Evolutionary conservation across 2,329 filamentous ascomycete species (phyloP), one percentile per base, ranked within the genome.

Genomic region (Nemania abortiva): DNA sequence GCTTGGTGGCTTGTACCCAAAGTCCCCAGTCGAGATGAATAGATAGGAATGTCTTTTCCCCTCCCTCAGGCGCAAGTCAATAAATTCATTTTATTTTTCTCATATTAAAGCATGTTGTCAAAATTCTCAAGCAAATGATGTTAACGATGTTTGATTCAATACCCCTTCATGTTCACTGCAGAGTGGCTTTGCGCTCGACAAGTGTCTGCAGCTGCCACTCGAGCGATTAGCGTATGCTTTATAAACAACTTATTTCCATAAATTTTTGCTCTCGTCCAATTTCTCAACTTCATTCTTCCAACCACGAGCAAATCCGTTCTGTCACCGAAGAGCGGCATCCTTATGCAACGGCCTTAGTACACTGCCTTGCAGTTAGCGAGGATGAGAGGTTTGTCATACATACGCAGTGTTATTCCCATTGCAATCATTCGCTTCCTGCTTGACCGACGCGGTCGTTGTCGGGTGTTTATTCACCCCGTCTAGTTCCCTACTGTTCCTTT

Each of bases 1-100:
- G 81, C 77, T 34, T 85, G 83, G 83, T 77, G 79, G 61, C 74
- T 83, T 37, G 77, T 87, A 11, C 77, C 77, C 1, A 75, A 72
- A 56, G 65, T 77, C 15, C 72, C 72, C 24, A 63, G 59, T n/a
- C 75, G 71, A 20, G 69, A 59, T 52, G 77, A 77, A 10, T 78
- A 70, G 73, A 5, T 76, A 4, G 9, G 47, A 24, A 50, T 31
- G 3, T 53, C 27, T 20, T 29, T 15, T 27, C 20, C 13, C 34
- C 42, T 27, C 5, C 5, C 2, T 27, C 24, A 27, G 24, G 24
- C 24, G 5, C 24, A 27, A 27, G 24, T n/a, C n/a, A n/a, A 5
- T 27, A 27, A 27, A 27, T 27, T 27, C 2, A 27, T 27, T 27
- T 27, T 27, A 27, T 27, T 27, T 27, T 27, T 27, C 24, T 27